Conservation (phyloP, 2,329 filamentous ascomycete genomes). For the Sporothrix brunneoviolacea region DNA sequence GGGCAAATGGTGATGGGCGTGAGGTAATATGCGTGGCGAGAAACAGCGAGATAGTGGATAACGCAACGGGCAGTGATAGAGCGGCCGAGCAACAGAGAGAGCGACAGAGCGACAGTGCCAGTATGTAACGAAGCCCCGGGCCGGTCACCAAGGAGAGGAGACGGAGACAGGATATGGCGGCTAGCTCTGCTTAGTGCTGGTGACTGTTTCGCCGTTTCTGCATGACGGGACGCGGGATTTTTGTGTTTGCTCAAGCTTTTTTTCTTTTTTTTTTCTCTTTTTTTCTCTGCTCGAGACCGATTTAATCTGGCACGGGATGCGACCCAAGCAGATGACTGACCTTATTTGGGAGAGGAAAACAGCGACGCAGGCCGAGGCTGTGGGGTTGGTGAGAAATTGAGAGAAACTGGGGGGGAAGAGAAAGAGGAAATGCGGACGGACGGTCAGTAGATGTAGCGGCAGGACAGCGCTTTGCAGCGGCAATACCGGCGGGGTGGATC, state of each 20-base stretch:
- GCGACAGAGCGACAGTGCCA: too few species aligned
- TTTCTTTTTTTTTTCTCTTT: background rate
- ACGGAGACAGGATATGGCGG: conserved; percentile 3
- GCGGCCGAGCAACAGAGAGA: too few species aligned
- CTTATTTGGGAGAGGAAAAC: conserved; percentile 10
- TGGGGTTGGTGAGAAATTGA: conserved; percentile 1
- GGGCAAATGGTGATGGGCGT: conserved; percentile 1
- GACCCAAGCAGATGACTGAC: conserved; percentile 8
- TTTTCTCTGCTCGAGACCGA: background rate
- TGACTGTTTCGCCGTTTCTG: conserved; percentile 2
- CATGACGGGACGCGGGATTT: conserved; percentile 14
- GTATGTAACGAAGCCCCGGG: too few species aligned
- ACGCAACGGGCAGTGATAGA: too few species aligned
- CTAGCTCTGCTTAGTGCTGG: conserved; percentile 9
- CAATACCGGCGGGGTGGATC: conserved; percentile 12
- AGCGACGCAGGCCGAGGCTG: conserved; percentile 4
- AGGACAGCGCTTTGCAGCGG: conserved; percentile 9
- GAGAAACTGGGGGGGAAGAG: background rate
- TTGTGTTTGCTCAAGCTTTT: background rate
- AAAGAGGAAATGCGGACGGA: background rate
- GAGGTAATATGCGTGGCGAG: conserved; percentile 7
- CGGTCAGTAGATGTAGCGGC: background rate
- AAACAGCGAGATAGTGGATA: background rate
- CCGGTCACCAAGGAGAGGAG: too few species aligned
- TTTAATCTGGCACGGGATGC: background rate